phyloP scores from a whole-genome alignment of 495 filamentous ascomycete species.

The Tuber magnatum region DNA sequence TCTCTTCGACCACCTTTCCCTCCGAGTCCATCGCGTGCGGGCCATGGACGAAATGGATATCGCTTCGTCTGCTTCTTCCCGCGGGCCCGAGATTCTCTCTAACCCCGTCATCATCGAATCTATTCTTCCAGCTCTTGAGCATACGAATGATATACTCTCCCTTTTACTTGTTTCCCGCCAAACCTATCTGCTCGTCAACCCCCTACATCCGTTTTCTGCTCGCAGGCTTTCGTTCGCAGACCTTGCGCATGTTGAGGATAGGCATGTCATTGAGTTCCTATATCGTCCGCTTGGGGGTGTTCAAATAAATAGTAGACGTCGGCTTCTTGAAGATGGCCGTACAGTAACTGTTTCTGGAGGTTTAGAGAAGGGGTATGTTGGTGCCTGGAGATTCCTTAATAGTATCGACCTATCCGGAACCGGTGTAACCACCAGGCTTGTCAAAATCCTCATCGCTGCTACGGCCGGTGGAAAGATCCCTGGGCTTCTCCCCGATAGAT shows the following conservation, averaged over 20 bases:
- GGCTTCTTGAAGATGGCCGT: slow-evolving; percentile 30
- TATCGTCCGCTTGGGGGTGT: slow-evolving; percentile 26
- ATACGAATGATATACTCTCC: slow-evolving; percentile 35
- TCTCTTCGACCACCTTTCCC: slow-evolving; percentile 27
- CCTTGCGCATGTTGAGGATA: slow-evolving; percentile 25
- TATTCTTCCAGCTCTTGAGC: slow-evolving; percentile 32
- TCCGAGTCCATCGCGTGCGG: slow-evolving; percentile 16
- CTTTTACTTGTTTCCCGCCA: slow-evolving; percentile 35
- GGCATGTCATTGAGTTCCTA: slow-evolving; percentile 31
- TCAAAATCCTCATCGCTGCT: slow-evolving; percentile 37
- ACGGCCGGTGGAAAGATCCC: slow-evolving; percentile 36
- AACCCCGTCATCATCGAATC: slow-evolving; percentile 38
- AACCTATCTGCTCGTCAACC: slow-evolving; percentile 30
- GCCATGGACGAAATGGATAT: slow-evolving; percentile 2
- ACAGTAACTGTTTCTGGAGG: slow-evolving; percentile 34
- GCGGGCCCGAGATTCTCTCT: slow-evolving; percentile 35
- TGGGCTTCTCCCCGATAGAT: slow-evolving; percentile 25
- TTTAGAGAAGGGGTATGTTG: slow-evolving; percentile 36
- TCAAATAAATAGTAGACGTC: slow-evolving; percentile 22
- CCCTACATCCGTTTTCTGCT: slow-evolving; percentile 34
- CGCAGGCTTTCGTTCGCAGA: slow-evolving; percentile 31
- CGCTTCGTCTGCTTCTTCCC: slow-evolving; percentile 24
- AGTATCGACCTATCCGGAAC: slow-evolving; percentile 35
- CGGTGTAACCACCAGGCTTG: slow-evolving; percentile 27
- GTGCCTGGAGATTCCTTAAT: slow-evolving; percentile 32